Evolutionary conservation across 2,329 filamentous ascomycete species (phyloP), one percentile per base, ranked within the genome.

Genomic region (Colletotrichum cereale): DNA sequence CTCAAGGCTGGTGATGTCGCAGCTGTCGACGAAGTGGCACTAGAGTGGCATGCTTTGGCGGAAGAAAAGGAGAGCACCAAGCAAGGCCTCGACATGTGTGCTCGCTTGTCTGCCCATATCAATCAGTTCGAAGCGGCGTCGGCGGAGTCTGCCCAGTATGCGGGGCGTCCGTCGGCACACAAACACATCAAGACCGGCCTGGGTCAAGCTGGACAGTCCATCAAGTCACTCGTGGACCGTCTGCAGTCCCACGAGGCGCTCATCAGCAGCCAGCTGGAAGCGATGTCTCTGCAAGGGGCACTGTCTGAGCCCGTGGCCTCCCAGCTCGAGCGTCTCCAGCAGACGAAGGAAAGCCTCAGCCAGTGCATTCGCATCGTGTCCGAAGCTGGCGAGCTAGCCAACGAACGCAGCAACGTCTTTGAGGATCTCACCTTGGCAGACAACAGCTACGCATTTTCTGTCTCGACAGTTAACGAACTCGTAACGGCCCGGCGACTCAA

Each of bases 381-480:
- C 34, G 67, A 74, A 55, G 74, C 75, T 7, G 58, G 71, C n/a
- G 56, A 75, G 40, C 60, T 76, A 44, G 58, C 62, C 8, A 63
- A 64, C 3, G 73, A 76, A 14, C 75, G 76, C 3, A 58, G 62
- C n/a, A 78, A 78, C 57, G 5, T 77, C 34, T 77, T 77, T 34
- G 76, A 77, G 62, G 76, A 77, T 29, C 73, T 75, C n/a, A 75
- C 73, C 2, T 66, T 77, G 65, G 47, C 67, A 18, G 74, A 75
- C 2, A 77, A 73, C 47, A 73, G 70, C 36, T 76, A 77, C 42
- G 74, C 72, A 42, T 72, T 77, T 62, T 69, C 74, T 6, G 73
- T 78, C 48, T 78, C 75, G 10, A 78, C 75, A 31, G 67, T 77
- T 0, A 75, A 75, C 26, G 75, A 78, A 16, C 73, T 77, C 11